phyloP scores from a whole-genome alignment of 352 stramenopile species.

The Phytophthora macrochlamydospora region DNA sequence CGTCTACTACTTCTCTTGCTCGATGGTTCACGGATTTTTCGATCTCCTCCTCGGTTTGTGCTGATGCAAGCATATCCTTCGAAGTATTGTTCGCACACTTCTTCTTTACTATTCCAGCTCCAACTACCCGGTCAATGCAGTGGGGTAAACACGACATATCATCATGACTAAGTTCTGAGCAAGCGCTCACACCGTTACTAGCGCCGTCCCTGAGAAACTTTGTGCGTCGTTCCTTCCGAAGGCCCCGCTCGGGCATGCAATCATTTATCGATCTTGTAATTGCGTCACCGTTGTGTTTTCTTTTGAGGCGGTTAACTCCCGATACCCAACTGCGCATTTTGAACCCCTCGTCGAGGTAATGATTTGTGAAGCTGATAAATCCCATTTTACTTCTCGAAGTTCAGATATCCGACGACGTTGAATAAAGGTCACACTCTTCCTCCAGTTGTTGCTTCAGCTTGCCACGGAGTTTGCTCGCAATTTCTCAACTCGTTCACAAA shows the following conservation, averaged over 20 bases:
- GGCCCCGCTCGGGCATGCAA: not conserved
- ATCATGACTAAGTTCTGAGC: not conserved
- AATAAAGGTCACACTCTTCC: conserved; percentile 6
- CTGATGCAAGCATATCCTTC: not conserved
- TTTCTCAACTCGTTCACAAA: not conserved
- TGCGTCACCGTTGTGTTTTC: conserved; percentile 2
- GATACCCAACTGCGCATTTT: conserved; percentile 7
- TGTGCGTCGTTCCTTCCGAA: not conserved
- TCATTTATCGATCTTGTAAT: not conserved
- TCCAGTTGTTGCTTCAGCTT: conserved; percentile 1
- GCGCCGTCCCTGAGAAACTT: conserved; percentile 11
- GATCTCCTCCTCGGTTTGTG: not conserved
- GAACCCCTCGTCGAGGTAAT: conserved; percentile 1
- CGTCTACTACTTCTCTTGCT: not conserved
- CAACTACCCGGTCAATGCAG: not conserved
- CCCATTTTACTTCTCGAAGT: conserved; percentile 3
- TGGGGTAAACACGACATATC: conserved; percentile 9
- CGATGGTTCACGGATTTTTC: not conserved
- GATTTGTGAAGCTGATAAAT: conserved; percentile 8
- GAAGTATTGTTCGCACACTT: not conserved
- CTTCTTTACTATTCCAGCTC: not conserved
- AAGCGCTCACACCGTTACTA: not conserved
- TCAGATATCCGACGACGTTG: conserved; percentile 11
- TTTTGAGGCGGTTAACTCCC: not conserved
- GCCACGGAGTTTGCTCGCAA: not conserved